Conservation (phyloP, 1,284 basidiomycete genomes). For the Sporisorium sorghi region DNA sequence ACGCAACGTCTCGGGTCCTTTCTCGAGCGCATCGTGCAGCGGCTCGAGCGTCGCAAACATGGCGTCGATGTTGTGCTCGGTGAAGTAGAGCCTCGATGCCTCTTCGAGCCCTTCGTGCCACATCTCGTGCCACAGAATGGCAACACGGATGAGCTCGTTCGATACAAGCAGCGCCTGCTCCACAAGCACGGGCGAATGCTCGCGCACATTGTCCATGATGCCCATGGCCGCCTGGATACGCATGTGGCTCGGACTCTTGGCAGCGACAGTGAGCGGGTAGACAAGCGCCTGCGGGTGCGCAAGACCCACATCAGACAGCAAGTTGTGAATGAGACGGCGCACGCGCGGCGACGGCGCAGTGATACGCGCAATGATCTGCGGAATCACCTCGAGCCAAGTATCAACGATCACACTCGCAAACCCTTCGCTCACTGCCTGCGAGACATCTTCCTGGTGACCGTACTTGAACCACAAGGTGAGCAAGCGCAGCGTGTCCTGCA, state of each 20-base stretch:
- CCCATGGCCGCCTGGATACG: constrained; percentile 85
- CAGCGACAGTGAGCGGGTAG: constrained; percentile 97
- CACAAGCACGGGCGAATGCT: constrained; percentile 89
- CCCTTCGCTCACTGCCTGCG: constrained; percentile 86
- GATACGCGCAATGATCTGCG: constrained; percentile 98
- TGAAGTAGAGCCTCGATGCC: constrained; percentile 95
- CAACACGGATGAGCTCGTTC: constrained; percentile 94
- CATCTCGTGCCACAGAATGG: constrained; percentile 98
- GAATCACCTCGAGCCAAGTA: constrained; percentile 98
- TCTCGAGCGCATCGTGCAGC: constrained; percentile 91
- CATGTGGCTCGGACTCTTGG: constrained; percentile 88
- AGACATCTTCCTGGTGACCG: constrained; percentile 90
- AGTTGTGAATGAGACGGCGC: constrained; percentile 86
- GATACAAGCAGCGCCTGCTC: constrained; percentile 92
- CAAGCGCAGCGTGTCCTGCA: constrained; percentile 94
- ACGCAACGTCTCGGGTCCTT: constrained; percentile 93
- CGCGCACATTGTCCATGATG: constrained; percentile 94
- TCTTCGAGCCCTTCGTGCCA: constrained; percentile 99
- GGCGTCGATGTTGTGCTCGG: constrained; percentile 96
- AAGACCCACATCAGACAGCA: constrained; percentile 92
- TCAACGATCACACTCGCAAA: constrained; percentile 92
- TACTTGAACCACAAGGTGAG: constrained; percentile 99
- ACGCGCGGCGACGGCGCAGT: constrained; percentile 92
- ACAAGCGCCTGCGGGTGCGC: constrained; percentile 98
- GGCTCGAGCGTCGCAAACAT: constrained; percentile 97